Evolutionary conservation across 768 basidiomycete species (phyloP).

Genomic region (Pholiota microspora): DNA sequence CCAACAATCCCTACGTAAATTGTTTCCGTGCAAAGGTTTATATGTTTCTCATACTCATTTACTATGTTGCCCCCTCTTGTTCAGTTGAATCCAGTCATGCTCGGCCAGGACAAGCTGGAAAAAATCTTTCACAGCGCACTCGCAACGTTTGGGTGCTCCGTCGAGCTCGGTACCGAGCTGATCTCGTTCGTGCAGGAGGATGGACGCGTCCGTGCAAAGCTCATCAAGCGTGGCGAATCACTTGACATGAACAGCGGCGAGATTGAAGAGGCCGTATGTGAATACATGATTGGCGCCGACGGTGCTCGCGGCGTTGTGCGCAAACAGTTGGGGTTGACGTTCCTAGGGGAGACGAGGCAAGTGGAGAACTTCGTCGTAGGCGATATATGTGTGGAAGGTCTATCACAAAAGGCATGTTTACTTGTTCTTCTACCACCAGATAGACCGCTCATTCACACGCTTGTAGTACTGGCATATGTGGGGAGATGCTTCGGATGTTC

Average conservation of each 20-base stretch:
- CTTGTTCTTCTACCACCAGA: not conserved
- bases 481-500: slow-evolving; percentile 33
- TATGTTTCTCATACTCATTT: not conserved
- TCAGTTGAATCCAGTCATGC: slow-evolving; percentile 31
- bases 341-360: slow-evolving; percentile 37
- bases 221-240: slow-evolving; percentile 25
- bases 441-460: not conserved
- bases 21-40: not conserved
- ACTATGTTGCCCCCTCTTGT: not conserved
- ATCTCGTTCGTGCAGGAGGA: slow-evolving; percentile 38
- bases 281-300: slow-evolving; percentile 43
- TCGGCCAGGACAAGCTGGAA: slow-evolving; percentile 37
- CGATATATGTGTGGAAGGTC: slow-evolving; percentile 40
- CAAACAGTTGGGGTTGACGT: slow-evolving; percentile 36
- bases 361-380: slow-evolving; percentile 36
- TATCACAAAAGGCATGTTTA: slow-evolving; percentile 34
- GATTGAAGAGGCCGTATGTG: slow-evolving; percentile 27
- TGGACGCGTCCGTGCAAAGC: slow-evolving; percentile 32
- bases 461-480: slow-evolving; percentile 47
- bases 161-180: slow-evolving; percentile 47
- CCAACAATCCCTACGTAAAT: slow-evolving; percentile 34
- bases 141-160: slow-evolving; percentile 28
- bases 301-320: slow-evolving; percentile 42
- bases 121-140: slow-evolving; percentile 34
- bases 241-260: slow-evolving; percentile 18